phyloP scores from a whole-genome alignment of 495 filamentous ascomycete species.

The Rusavskia elegans region DNA sequence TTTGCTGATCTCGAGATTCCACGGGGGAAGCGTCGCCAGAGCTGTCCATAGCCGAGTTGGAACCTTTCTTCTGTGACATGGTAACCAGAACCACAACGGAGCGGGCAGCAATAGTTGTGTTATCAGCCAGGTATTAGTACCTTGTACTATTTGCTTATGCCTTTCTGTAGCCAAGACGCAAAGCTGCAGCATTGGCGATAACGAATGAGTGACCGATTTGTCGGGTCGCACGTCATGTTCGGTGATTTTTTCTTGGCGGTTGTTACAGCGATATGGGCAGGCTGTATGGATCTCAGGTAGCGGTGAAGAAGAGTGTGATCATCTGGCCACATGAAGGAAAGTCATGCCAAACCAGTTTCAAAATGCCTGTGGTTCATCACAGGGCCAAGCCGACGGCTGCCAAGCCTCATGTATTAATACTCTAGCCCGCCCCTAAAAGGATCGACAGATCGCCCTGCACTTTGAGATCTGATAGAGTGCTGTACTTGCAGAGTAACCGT shows the following conservation, averaged over 20 bases:
- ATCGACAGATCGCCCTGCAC: no score
- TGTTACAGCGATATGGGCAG: background rate
- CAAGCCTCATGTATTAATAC: no score
- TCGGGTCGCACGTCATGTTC: background rate
- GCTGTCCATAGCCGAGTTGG: background rate
- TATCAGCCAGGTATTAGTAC: no score
- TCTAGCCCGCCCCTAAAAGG: no score
- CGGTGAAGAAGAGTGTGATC: background rate
- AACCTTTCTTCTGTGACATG: background rate
- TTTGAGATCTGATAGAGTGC: no score
- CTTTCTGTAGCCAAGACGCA: background rate
- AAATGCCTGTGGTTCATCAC: background rate
- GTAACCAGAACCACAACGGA: no score
- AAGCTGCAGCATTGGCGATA: background rate
- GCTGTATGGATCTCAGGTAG: background rate
- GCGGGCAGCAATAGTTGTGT: no score
- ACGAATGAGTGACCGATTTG: background rate
- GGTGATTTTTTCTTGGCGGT: no score
- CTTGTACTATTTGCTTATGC: background rate
- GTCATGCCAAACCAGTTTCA: background rate
- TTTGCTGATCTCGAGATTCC: slow-evolving; percentile 14
- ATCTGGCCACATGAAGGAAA: background rate
- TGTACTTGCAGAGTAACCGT: no score
- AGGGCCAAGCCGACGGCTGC: background rate
- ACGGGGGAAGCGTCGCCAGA: slow-evolving; percentile 16